A percentile compares a stretch with the other conserved stretches of the same genome.
Evolutionary conservation across 108 stramenopile species (phyloP).

Genomic region (Skeletonema potamos): DNA sequence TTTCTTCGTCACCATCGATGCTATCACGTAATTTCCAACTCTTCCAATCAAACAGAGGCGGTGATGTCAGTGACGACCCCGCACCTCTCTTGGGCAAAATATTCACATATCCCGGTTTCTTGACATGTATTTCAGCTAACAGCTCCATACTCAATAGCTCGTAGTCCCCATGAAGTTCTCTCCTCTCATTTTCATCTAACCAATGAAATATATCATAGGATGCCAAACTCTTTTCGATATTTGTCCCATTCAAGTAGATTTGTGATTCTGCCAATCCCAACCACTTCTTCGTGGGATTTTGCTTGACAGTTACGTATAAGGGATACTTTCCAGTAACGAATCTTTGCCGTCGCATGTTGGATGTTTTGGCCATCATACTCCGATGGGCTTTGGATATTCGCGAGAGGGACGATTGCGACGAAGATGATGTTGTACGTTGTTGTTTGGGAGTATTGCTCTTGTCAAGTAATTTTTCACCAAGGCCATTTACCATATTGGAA

Average conservation of each 20-base stretch:
- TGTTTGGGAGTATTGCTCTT: background rate
- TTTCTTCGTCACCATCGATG: background rate
- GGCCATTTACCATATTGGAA: background rate
- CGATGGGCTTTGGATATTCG: slow-evolving; percentile 59
- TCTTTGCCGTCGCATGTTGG: slow-evolving; percentile 58
- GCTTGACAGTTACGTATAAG: slow-evolving; percentile 57
- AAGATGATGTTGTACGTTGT: background rate
- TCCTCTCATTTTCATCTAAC: slow-evolving; percentile 63
- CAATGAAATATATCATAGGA: slow-evolving; percentile 74
- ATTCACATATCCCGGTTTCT: slow-evolving; percentile 80
- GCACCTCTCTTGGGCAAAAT: slow-evolving; percentile 54
- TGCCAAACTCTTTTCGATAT: slow-evolving; percentile 60
- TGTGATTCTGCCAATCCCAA: slow-evolving; percentile 51
- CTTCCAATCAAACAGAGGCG: slow-evolving; percentile 33
- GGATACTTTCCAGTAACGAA: slow-evolving; percentile 79
- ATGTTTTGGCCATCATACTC: slow-evolving; percentile 57
- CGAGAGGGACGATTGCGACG: background rate
- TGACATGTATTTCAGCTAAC: slow-evolving; percentile 69
- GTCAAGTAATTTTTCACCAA: background rate
- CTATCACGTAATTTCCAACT: slow-evolving; percentile 29
- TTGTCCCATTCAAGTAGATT: slow-evolving; percentile 72
- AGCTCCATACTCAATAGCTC: slow-evolving; percentile 69
- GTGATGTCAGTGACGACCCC: slow-evolving; percentile 45
- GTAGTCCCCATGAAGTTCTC: slow-evolving; percentile 58
- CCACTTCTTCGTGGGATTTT: slow-evolving; percentile 75